These are phyloP conservation scores for Populus davidiana DNA, from an alignment of 345 rosid species.

Conservation along the genomic window DNA sequence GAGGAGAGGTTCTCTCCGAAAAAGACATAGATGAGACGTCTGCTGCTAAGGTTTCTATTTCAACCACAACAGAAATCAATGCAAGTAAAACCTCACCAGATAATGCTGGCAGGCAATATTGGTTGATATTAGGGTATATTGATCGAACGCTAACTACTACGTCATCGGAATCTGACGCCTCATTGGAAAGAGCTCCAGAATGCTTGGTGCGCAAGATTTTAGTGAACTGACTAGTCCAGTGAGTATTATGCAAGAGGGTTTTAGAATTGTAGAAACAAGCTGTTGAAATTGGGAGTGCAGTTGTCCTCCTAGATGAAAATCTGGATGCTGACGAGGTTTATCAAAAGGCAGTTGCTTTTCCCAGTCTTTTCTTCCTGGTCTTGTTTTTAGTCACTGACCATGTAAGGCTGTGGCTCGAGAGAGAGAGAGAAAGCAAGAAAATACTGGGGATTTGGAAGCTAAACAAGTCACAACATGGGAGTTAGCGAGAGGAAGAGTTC, in stretches of 20 bases:
- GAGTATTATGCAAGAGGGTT: constrained; percentile 36
- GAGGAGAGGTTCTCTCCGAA: constrained; percentile 10
- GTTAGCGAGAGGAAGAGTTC: constrained; percentile 17
- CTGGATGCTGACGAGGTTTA: constrained; percentile 63
- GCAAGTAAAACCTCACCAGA: constrained; percentile 8
- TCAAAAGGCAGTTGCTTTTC: constrained; percentile 55
- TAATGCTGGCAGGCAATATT: neutral
- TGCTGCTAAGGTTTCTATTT: constrained; percentile 8
- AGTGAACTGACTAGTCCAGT: constrained; percentile 7
- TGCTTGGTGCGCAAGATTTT: constrained; percentile 24
- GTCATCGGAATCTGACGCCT: constrained; percentile 6
- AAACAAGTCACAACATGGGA: constrained; percentile 22
- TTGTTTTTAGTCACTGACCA: constrained; percentile 44
- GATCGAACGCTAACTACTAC: constrained; percentile 17
- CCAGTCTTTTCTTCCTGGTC: constrained; percentile 55
- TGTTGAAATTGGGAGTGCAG: constrained; percentile 64
- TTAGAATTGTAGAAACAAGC: constrained; percentile 58
- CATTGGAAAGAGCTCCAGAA: constrained; percentile 8
- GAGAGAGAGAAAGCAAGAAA: constrained; percentile 34
- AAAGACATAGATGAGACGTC: neutral
- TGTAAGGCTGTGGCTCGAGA: constrained; percentile 35
- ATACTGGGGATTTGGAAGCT: constrained; percentile 13
- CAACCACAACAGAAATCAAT: constrained; percentile 11
- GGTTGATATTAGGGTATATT: constrained; percentile 1
- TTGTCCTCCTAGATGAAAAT: constrained; percentile 42